These are phyloP conservation scores for Bocquillonia castaneifolia DNA, from an alignment of 441 rosid species.

Conservation along the genomic window DNA sequence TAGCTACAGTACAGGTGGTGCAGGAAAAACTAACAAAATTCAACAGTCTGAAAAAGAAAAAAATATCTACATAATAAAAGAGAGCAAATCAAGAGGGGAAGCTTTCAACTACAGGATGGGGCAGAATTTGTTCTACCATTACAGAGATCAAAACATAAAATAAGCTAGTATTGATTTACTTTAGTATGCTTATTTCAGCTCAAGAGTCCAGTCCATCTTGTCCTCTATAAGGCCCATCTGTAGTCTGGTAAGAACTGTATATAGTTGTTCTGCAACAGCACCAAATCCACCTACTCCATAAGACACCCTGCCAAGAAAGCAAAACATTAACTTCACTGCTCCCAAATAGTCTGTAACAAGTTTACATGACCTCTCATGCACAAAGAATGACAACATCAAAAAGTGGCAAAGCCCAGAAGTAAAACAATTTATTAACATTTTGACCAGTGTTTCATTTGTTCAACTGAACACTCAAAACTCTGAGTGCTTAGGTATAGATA, in stretches of 20 bases:
- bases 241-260: constrained; percentile 65
- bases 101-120: neutral
- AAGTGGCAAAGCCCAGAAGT: no score
- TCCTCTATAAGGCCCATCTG: constrained; percentile 90
- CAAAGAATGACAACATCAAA: neutral
- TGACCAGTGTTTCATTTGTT: no score
- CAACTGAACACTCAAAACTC: no score
- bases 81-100: constrained; percentile 10
- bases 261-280: constrained; percentile 53
- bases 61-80: constrained; percentile 13
- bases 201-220: constrained; percentile 81
- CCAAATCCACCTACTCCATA: constrained; percentile 74
- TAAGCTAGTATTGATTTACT: neutral
- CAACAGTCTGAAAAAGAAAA: neutral
- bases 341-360: neutral
- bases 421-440: no score
- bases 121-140: neutral
- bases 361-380: neutral
- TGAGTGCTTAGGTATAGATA: no score
- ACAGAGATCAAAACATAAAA: neutral
- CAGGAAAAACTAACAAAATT: neutral
- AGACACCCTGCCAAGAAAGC: constrained; percentile 39
- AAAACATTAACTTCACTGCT: neutral
- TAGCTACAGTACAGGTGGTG: neutral
- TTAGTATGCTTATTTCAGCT: constrained; percentile 39